These are phyloP conservation scores for Cercospora zeae-maydis DNA, from an alignment of 2,329 filamentous ascomycete species.

Conservation along the genomic window DNA sequence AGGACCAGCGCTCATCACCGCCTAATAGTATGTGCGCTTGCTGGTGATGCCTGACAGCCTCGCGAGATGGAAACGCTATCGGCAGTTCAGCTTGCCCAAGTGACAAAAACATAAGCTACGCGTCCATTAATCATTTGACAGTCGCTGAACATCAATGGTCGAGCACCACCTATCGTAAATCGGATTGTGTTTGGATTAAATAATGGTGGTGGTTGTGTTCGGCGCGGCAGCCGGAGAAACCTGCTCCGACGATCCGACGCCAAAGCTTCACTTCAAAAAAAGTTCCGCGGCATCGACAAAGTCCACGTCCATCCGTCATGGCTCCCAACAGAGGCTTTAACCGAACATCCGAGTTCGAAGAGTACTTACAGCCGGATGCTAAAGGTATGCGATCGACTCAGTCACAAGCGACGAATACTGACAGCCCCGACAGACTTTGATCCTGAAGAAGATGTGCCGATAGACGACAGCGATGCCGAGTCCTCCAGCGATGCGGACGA, in stretches of 20 bases:
- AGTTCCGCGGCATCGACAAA: not conserved
- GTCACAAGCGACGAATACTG: not conserved
- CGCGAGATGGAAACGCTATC: too few species aligned
- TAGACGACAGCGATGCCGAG: conserved; percentile 52
- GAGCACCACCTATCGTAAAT: too few species aligned
- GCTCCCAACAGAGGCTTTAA: conserved; percentile 29
- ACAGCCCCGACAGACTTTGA: conserved; percentile 64
- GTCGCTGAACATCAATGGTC: too few species aligned
- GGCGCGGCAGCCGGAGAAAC: not conserved
- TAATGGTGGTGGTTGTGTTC: not conserved
- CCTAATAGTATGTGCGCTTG: too few species aligned
- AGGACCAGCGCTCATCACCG: too few species aligned
- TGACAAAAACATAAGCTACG: too few species aligned
- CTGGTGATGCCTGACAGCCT: too few species aligned
- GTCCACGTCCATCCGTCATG: conserved; percentile 19
- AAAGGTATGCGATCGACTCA: conserved; percentile 27
- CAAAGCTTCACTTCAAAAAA: not conserved
- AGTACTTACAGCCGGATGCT: conserved; percentile 28
- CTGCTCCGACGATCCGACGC: not conserved
- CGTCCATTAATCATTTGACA: too few species aligned
- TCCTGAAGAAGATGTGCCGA: conserved; percentile 58
- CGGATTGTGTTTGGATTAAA: too few species aligned
- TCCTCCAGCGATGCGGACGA: conserved; percentile 49
- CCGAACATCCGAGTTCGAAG: conserved; percentile 32
- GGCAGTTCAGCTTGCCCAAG: too few species aligned